Evolutionary conservation across 805 yeast species (phyloP).

Genomic region (Kodamaea laetipori): DNA sequence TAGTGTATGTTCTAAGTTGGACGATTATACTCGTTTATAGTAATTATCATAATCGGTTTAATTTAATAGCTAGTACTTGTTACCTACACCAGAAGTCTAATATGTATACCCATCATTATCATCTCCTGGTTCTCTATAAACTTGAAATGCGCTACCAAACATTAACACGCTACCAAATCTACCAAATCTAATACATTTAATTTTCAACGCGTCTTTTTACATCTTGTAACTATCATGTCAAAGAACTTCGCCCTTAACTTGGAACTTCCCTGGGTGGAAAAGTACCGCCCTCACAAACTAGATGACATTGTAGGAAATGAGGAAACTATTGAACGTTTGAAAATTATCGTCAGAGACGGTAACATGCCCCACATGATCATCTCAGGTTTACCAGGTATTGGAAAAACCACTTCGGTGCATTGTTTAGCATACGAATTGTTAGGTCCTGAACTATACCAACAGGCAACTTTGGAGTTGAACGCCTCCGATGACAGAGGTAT

Average conservation of each 20-base stretch:
- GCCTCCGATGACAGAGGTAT: constrained; percentile 98
- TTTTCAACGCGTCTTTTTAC: constrained; percentile 8
- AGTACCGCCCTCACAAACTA: constrained; percentile 79
- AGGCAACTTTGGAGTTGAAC: constrained; percentile 89
- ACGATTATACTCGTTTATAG: no score
- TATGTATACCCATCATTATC: no score
- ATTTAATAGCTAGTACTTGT: no score
- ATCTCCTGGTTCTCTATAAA: no score
- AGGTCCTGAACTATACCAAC: constrained; percentile 64
- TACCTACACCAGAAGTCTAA: no score
- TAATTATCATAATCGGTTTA: no score
- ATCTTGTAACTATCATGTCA: constrained; percentile 1
- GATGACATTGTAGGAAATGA: constrained; percentile 91
- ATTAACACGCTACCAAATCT: no score
- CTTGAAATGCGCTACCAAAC: constrained; percentile 4
- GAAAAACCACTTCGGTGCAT: constrained; percentile 91
- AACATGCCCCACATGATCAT: constrained; percentile 97
- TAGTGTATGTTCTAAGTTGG: no score
- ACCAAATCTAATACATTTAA: no score
- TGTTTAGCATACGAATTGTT: constrained; percentile 85
- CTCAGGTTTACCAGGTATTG: constrained; percentile 96
- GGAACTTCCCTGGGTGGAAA: constrained; percentile 74
- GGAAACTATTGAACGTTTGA: constrained; percentile 82
- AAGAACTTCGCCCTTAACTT: constrained; percentile 19
- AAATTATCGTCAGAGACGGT: constrained; percentile 86